phyloP scores from a whole-genome alignment of 805 yeast species.

The Naumovozyma baii region DNA sequence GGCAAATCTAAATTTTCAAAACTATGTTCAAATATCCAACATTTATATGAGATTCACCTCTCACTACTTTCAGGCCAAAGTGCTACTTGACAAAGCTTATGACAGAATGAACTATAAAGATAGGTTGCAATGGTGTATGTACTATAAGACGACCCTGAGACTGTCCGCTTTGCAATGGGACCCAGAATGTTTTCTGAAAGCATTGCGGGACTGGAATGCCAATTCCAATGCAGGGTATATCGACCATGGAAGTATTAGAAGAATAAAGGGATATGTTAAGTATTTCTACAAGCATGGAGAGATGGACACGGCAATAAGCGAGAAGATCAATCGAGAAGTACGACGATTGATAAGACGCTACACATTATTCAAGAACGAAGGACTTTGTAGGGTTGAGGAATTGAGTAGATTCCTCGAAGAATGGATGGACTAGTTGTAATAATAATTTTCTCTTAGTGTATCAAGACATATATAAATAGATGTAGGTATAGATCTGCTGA shows the following conservation, averaged over 20 bases:
- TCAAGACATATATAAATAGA: too few species aligned
- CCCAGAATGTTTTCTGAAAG: slow-evolving; percentile 6
- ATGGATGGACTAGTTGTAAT: neutral
- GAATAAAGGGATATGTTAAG: slow-evolving; percentile 15
- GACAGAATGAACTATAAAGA: slow-evolving; percentile 7
- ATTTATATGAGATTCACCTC: slow-evolving; percentile 10
- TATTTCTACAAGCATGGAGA: slow-evolving; percentile 13
- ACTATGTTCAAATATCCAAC: slow-evolving; percentile 18
- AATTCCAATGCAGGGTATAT: slow-evolving; percentile 13
- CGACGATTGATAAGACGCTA: neutral
- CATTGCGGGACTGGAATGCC: slow-evolving; percentile 21
- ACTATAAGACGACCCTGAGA: slow-evolving; percentile 16
- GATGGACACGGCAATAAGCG: slow-evolving; percentile 1
- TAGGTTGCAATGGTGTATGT: slow-evolving; percentile 16
- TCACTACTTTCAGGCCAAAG: slow-evolving; percentile 4
- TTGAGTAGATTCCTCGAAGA: neutral
- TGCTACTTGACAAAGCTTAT: slow-evolving; percentile 3
- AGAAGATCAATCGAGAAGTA: neutral
- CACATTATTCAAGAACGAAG: neutral
- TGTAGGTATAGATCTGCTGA: too few species aligned
- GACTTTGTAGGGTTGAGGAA: neutral
- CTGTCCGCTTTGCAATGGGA: slow-evolving; percentile 11
- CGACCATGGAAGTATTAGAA: slow-evolving; percentile 15
- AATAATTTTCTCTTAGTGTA: neutral
- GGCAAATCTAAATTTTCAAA: slow-evolving; percentile 12